Evolutionary conservation across 345 rosid species (phyloP).

Genomic region (Linum lewisii): DNA sequence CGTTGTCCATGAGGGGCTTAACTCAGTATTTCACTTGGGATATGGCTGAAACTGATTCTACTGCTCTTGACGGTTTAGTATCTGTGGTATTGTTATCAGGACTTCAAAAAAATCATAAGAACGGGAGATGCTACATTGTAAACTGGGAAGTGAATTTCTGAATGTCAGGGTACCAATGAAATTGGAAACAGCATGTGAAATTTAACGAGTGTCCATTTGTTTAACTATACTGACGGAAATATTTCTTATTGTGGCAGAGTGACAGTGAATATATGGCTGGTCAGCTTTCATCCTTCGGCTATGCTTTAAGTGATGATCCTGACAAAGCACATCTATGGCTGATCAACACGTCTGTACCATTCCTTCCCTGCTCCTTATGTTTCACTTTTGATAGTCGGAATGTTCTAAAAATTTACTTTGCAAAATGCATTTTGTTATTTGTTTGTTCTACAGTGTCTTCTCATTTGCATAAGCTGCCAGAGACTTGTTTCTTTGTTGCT

Average conservation of each 20-base stretch:
- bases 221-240: not conserved
- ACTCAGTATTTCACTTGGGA: not conserved
- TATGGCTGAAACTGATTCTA: not conserved
- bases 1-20: not conserved
- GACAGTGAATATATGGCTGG: constrained; percentile 99
- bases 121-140: not conserved
- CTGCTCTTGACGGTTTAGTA: not conserved
- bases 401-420: not conserved
- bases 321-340: constrained; percentile 93
- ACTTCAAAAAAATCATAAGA: not conserved
- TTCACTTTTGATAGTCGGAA: not conserved
- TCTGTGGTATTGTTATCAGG: not conserved
- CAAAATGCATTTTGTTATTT: not conserved
- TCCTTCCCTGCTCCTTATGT: not conserved
- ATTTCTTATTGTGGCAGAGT: constrained; percentile 43
- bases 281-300: constrained; percentile 89
- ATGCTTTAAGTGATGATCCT: constrained; percentile 66
- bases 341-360: constrained; percentile 65
- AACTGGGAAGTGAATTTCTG: not conserved
- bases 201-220: not conserved
- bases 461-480: not conserved
- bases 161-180: not conserved
- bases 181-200: not conserved
- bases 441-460: not conserved
- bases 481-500: not conserved